Percentiles rank a stretch among this genome's conserved stretches.
These are phyloP conservation scores for Penicillium fimorum DNA, from an alignment of 495 filamentous ascomycete genomes.

Conservation along the genomic window DNA sequence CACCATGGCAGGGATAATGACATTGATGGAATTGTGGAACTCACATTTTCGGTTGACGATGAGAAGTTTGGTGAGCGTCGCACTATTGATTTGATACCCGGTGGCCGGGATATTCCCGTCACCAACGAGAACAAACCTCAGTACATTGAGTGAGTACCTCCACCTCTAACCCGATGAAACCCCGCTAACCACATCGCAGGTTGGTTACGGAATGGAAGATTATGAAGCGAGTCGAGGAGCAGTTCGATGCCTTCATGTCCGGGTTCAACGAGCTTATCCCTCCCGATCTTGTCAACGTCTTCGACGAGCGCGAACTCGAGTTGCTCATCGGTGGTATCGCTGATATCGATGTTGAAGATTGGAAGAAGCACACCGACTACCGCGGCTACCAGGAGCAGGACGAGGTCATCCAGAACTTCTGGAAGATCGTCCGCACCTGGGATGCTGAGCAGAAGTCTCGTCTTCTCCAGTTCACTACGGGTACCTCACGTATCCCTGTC, in stretches of 20 bases:
- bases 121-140: constrained; percentile 96
- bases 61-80: constrained; percentile 93
- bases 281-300: constrained; percentile 94
- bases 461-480: constrained; percentile 94
- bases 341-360: constrained; percentile 98
- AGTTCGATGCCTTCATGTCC: constrained; percentile 96
- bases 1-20: constrained; percentile 71
- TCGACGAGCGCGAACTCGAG: constrained; percentile 96
- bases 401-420: constrained; percentile 97
- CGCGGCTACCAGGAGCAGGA: constrained; percentile 98
- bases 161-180: neutral
- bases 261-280: constrained; percentile 98
- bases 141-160: constrained; percentile 75
- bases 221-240: constrained; percentile 93
- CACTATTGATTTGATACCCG: constrained; percentile 88
- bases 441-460: constrained; percentile 98
- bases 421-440: constrained; percentile 95
- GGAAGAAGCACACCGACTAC: constrained; percentile 99
- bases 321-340: constrained; percentile 97
- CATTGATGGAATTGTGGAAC: constrained; percentile 86
- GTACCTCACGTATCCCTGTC: constrained; percentile 95
- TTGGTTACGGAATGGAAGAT: constrained; percentile 99
- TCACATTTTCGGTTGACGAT: constrained; percentile 94
- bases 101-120: constrained; percentile 87
- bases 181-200: constrained; percentile 33